Base-by-base conservation (phyloP, 257 asterid genomes). In the Solanum appendiculatum region DNA sequence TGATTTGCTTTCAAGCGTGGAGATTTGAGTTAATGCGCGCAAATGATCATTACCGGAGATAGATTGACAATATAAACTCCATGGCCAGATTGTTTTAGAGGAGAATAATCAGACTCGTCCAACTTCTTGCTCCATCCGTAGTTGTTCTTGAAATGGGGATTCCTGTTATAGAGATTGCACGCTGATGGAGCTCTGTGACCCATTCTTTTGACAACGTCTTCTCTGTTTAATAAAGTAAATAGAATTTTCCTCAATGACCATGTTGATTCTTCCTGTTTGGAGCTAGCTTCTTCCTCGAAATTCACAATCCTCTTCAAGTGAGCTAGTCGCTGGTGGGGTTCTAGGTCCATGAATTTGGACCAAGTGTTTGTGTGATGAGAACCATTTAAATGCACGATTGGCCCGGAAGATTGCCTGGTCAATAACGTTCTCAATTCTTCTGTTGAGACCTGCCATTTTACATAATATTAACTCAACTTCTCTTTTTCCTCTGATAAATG, bases 81-180 rank as follows among this genome's bases (percentile, higher is more conserved):
- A 10, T 92, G 39, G 66, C 92, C 93, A 0, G 95, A 92, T 8
- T 90, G 88, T 15, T 63, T 39, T 15, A 95, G 98, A 69, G 97
- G 96, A 16, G 90, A 78, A 82, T 94, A 97, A 73, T 93, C 94
- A 21, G 88, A 44, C 81, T 93, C 91, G 7, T 93, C 94, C 89
- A 97, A 85, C 0, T 95, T 98, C 58, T 86, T 68, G 91, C 94
- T 97, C 94, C 92, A 95, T 1, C 99, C 98, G 2, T 94, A 95
- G 10, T 94, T 82, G 54, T 95, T 95, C 88, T 86, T 39, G 91
- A 93, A 94, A 83, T 93, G 93, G 21, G 97, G 89, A 21, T 91
- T 90, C 36, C 90, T 69, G 8, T 91, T 92, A 48, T 89, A 94
- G 80, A 97, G 75, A 89, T 94, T 97, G 86, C 90, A 94, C 4